A percentile compares a stretch with the other conserved stretches of the same genome.
Evolutionary conservation across 768 basidiomycete genomes (phyloP).

Genomic region (Suillus clintonianus): DNA sequence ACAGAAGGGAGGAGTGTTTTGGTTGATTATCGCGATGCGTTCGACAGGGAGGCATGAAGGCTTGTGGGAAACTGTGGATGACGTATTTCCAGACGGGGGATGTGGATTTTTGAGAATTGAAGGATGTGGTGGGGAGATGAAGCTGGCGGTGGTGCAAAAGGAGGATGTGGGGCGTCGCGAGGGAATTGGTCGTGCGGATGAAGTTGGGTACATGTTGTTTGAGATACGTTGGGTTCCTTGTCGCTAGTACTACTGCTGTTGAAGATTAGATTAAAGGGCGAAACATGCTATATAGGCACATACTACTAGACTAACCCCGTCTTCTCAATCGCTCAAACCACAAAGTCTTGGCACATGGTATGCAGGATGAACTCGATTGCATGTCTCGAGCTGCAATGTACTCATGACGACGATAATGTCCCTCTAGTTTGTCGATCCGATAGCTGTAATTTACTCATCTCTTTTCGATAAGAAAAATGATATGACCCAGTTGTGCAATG

Average conservation of each 20-base stretch:
- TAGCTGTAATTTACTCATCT: no score
- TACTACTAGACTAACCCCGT: background rate
- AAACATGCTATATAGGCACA: background rate
- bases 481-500: no score
- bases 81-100: conserved; percentile 43
- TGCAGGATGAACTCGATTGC: no score
- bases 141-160: conserved; percentile 48
- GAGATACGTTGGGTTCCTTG: conserved; percentile 65
- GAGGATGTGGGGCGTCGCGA: conserved; percentile 50
- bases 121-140: conserved; percentile 14
- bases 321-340: background rate
- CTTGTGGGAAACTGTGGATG: conserved; percentile 56
- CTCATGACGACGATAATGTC: no score
- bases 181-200: conserved; percentile 67
- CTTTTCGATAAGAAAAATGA: no score
- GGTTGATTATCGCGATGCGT: conserved; percentile 74
- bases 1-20: conserved; percentile 52
- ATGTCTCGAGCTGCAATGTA: no score
- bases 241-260: background rate
- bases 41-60: conserved; percentile 63
- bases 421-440: no score
- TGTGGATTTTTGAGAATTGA: background rate
- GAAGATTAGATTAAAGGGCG: background rate
- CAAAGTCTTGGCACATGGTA: no score
- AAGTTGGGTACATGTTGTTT: conserved; percentile 68